Evolutionary conservation across 345 rosid species (phyloP), one percentile per base, ranked within the genome.

Genomic region (Eutrema japonicum): DNA sequence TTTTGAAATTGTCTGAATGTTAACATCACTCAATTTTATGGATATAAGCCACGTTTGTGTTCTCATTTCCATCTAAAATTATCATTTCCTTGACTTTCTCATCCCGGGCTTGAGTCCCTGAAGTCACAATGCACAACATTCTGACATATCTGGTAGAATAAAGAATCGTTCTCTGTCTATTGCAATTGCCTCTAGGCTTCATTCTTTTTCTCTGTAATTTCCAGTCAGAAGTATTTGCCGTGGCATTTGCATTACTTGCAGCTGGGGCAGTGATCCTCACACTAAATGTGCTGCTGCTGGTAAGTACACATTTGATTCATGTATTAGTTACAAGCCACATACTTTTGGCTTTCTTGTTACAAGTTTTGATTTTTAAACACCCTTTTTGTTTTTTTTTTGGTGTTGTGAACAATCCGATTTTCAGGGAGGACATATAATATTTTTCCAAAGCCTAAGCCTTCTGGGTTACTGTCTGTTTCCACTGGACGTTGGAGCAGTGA

Each of bases 191-290:
- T 0, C 30, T 30, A 49, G 49, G 37, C 66, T 73, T 77, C 30
- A 64, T 16, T 47, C 10, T 0, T 38, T 69, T 32, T n/a, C 66
- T 55, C 14, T 64, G 8, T 64, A n/a, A 70, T 12, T n/a, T 58
- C 55, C 87, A 92, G 97, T 92, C 98, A 4, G 96, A 95, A 82
- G 96, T 95, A 45, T 95, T 95, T 72, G 98, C 98, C 0, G 98
- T 90, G 79, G 99, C 99, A 72, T 92, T 95, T 81, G 99, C 98
- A 12, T 82, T 95, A 52, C 96, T 95, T 60, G 99, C 97, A 10
- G 91, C 94, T 33, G 98, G 99, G 30, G 99, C 97, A 60, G 86
- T 95, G 36, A 90, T 95, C 73, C 86, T 95, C 84, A 95, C 99
- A 29, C 76, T 90, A 80, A 95, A 92, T 60, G 99, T 92, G 68